These are phyloP conservation scores for Symbiotaphrina buchneri DNA, from an alignment of 495 filamentous ascomycete species.

Conservation along the genomic window DNA sequence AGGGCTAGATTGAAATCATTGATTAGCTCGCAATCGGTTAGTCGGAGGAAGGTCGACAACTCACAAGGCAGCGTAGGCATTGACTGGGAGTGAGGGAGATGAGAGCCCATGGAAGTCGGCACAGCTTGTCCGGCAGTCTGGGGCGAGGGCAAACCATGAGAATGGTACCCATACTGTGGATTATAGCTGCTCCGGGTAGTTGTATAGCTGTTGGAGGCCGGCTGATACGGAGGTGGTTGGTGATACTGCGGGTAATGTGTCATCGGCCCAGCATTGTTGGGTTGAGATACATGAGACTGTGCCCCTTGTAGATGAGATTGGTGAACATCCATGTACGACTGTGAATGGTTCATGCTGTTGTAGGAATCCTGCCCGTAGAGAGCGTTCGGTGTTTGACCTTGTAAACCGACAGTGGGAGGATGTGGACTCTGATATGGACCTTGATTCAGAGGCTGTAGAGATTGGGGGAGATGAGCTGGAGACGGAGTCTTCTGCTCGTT, in stretches of 20 bases:
- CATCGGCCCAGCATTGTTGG: slow-evolving; percentile 44
- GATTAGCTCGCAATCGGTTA: no score
- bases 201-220: no score
- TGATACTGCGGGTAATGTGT: slow-evolving; percentile 37
- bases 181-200: no score
- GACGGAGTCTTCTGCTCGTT: slow-evolving; percentile 33
- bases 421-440: slow-evolving; percentile 6
- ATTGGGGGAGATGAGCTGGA: slow-evolving; percentile 17
- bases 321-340: slow-evolving; percentile 69
- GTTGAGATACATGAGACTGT: slow-evolving; percentile 57
- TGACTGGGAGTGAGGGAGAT: no score
- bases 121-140: slow-evolving; percentile 42
- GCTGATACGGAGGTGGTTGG: slow-evolving; percentile 65
- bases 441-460: slow-evolving; percentile 6
- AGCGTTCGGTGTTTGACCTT: no score
- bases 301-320: slow-evolving; percentile 53
- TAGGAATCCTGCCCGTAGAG: slow-evolving; percentile 2
- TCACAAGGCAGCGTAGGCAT: no score
- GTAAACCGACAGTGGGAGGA: slow-evolving; percentile 5
- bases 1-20: no score
- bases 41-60: no score
- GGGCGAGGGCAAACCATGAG: slow-evolving; percentile 54
- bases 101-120: slow-evolving; percentile 38
- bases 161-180: slow-evolving; percentile 62
- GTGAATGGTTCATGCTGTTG: slow-evolving; percentile 55